Evolutionary conservation across 2,329 filamentous ascomycete species (phyloP).

Genomic region (Rutstroemia sydowiana): DNA sequence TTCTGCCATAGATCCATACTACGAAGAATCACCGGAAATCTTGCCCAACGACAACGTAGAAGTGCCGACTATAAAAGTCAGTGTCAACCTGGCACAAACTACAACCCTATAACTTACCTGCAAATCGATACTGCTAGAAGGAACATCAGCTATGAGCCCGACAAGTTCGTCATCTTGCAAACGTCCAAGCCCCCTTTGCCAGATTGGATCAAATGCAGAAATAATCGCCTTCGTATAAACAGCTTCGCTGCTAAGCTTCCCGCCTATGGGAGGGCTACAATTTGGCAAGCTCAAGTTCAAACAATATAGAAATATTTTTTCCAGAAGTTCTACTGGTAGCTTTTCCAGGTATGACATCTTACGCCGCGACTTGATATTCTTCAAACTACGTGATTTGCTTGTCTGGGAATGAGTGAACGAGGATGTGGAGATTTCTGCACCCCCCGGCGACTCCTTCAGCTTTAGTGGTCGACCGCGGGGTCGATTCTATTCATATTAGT

Average conservation of each 20-base stretch:
- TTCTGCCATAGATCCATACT: conserved; percentile 22
- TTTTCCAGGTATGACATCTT: conserved; percentile 27
- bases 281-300: conserved; percentile 26
- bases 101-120: conserved; percentile 9
- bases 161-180: background rate
- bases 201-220: conserved; percentile 23
- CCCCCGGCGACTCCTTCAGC: background rate
- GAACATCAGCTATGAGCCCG: too few relatives aligned
- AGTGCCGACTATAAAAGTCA: conserved; percentile 16
- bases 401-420: background rate
- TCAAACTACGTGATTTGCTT: conserved; percentile 16
- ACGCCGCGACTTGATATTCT: conserved; percentile 24
- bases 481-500: conserved; percentile 12
- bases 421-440: background rate
- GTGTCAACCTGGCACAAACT: background rate
- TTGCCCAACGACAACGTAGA: conserved; percentile 27
- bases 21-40: conserved; percentile 18
- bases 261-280: conserved; percentile 26
- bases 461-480: conserved; percentile 18
- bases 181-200: conserved; percentile 16
- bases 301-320: conserved; percentile 25
- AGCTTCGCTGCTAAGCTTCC: conserved; percentile 24
- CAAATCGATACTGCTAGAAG: background rate
- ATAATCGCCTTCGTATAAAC: conserved; percentile 23
- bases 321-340: conserved; percentile 27